Evolutionary conservation across 108 stramenopile species (phyloP), one percentile per base, ranked within the genome.

Genomic region (Fragilaria radians): DNA sequence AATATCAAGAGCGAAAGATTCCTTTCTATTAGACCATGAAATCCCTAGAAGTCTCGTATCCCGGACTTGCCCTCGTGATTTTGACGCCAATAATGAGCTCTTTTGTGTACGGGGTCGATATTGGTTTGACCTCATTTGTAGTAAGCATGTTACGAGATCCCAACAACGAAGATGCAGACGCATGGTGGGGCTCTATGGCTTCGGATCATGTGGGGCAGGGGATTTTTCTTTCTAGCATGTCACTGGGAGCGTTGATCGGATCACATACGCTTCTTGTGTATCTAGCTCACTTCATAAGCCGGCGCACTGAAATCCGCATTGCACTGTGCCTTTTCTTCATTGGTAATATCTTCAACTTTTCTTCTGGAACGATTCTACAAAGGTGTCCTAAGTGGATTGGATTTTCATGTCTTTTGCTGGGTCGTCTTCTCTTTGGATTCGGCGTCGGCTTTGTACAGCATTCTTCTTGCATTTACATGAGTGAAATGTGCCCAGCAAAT

Each of bases 381-480:
- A n/a, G n/a, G n/a, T n/a, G n/a, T n/a, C n/a, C n/a, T n/a, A n/a
- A n/a, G n/a, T n/a, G n/a, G n/a, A 51, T 57, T 49, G 86, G 83
- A 4, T 50, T 87, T 18, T 26, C 34, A 2, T 28, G 77, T 0
- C 53, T 83, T 22, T 7, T 88, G n/a, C 0, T 36, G 0, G 83
- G 83, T 0, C 68, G 89, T 18, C 23, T 83, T 3, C 31, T 79
- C 0, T 82, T 73, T 62, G 89, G 89, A 25, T 46, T 74, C 4
- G 89, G 84, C n/a, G 74, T 83, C 23, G 89, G 83, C 28, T 79
- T 91, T 46, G 68, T 71, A 50, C 87, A 88, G 89, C 78, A 77
- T 61, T 63, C 72, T 4, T 86, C 89, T 21, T 86, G 86, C 9
- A 74, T 78, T 7, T 91, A 87, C 72, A 83, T 91, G 62, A 84